Evolutionary conservation across 1,284 basidiomycete genomes (phyloP), one percentile per base, ranked within the genome.

Genomic region (Uromyces viciae-fabae): DNA sequence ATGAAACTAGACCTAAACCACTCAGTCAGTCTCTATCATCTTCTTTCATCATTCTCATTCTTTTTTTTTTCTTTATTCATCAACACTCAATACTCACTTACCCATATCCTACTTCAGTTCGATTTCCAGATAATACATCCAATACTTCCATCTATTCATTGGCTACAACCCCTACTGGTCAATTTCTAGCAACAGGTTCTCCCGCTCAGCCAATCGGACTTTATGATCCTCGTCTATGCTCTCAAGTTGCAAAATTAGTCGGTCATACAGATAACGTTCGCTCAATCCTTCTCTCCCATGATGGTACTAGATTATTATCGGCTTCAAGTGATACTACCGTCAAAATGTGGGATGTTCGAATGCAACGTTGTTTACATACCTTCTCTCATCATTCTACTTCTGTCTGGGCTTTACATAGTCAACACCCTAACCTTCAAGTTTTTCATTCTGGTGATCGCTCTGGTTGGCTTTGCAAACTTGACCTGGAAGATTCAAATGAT

Each of bases 261-360:
- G 97, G 96, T 0, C 97, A 99, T 86, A 96, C 95, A 0, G 96
- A 99, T 86, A 98, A 97, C 84, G 94, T 99, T 74, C 90, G 96
- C 4, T 90, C 93, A 0, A 92, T 98, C 68, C 86, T 96, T 62
- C 88, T 98, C 3, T 93, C 92, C 25, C 93, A 95, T 46, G 95
- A 98, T 86, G 91, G 92, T 33, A 90, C 90, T 90, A 94, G 93
- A 86, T 88, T 96, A 74, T 89, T 96, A 49, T 95, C 94, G 22
- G 94, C 93, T 11, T 94, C 92, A 54, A 92, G 94, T 28, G 95
- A 97, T 85, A 92, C 93, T 89, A 88, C 87, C 0, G 85, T 88
- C 85, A 88, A 88, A 84, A 85, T 99, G 14, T 98, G 96, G 96
- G 98, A 95, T 0, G 88, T 98, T 15, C 91, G 93, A 28, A 89